Base-by-base conservation (phyloP, 2,329 filamentous ascomycete genomes). In the Parafenestella ontariensis region DNA sequence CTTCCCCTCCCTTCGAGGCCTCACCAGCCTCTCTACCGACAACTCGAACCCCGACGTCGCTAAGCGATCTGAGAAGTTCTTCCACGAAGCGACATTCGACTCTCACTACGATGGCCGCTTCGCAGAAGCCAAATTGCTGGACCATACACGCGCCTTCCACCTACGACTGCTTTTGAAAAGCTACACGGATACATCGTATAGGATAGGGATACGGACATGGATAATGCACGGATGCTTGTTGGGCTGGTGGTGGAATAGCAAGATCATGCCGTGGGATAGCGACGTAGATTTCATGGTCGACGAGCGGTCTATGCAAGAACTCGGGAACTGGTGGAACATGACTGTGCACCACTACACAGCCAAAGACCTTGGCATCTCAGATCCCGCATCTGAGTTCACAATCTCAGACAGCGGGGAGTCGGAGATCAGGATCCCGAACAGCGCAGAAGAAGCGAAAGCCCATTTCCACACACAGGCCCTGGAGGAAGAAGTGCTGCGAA, bases 191-290 rank as follows among this genome's bases (percentile, higher is more conserved):
- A 83, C 82, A 5, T 87, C 87, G 84, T 73, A 78, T 37, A 77
- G 81, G 46, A 78, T 87, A 28, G 81, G 83, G 13, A 80, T 81
- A 3, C 81, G 85, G 59, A 87, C 85, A 8, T 87, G 85, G 85
- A 81, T 87, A 52, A 86, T 87, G 82, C 85, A 87, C 61, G 85
- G 85, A 11, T 83, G 82, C 5, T 72, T 87, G 36, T 74, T 87
- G 15, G 83, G 84, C 31, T 87, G 85, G 85, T 87, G 82, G 80
- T 87, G 85, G 85, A 86, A 86, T 61, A 78, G 81, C 48, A 80
- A 81, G 65, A 81, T 86, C 62, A 79, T 87, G 72, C 85, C 85
- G 2, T 87, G 85, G 85, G 85, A 87, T 65, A 82, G 80, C 11
- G 85, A 87, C 61, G 66, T 87, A 44, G 85, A 87, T 59, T 82